Conservation (phyloP, 805 yeast genomes). For the Metschnikowia henanensis region DNA sequence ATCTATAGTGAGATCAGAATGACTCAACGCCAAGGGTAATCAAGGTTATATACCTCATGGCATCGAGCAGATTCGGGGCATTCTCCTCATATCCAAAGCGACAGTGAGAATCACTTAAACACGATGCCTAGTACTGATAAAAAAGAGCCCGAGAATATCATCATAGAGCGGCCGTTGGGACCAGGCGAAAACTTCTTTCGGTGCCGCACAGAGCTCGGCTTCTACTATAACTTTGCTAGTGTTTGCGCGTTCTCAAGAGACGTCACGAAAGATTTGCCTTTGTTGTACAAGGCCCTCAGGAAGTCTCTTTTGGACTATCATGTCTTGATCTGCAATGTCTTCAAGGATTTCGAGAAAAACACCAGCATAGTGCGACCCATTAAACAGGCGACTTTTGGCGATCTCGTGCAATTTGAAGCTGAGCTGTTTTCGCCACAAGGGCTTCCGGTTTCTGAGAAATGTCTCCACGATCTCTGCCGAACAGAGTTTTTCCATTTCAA, state of each 20-base stretch:
- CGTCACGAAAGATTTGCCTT: conserved; percentile 13
- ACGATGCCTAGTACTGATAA: too few species aligned
- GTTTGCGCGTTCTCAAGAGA: conserved; percentile 30
- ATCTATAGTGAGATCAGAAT: too few species aligned
- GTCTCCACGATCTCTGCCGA: conserved; percentile 23
- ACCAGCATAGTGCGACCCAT: conserved; percentile 27
- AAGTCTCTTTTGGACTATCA: conserved; percentile 35
- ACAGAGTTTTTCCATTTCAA: conserved; percentile 22
- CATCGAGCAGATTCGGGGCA: too few species aligned
- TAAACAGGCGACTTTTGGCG: conserved; percentile 22
- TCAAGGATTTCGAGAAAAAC: conserved; percentile 14
- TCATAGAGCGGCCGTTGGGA: conserved; percentile 27
- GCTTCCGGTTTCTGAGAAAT: conserved; percentile 27
- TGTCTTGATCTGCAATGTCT: conserved; percentile 32
- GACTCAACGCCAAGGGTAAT: too few species aligned
- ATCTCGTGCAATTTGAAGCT: conserved; percentile 22
- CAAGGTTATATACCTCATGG: too few species aligned
- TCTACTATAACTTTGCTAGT: conserved; percentile 34
- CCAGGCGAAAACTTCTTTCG: conserved; percentile 35
- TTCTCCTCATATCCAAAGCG: too few species aligned
- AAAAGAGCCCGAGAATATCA: background rate
- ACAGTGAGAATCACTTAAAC: too few species aligned
- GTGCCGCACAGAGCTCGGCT: conserved; percentile 29
- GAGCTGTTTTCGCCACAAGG: conserved; percentile 12
- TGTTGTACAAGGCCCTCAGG: conserved; percentile 29